Evolutionary conservation across 805 yeast species (phyloP).

Genomic region (Wickerhamiella slavikovae): DNA sequence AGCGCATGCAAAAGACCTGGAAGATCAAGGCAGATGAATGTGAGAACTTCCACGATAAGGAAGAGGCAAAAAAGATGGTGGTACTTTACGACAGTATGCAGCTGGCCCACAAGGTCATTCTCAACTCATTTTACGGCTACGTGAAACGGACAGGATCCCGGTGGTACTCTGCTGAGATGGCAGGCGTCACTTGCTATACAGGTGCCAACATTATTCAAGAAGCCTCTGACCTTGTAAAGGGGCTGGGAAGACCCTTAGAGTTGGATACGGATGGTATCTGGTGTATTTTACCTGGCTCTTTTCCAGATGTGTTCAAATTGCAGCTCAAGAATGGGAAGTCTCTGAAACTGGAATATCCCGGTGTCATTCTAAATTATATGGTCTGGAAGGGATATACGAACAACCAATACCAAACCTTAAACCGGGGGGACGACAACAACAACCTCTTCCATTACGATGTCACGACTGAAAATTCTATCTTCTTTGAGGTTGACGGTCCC

Average conservation of each 20-base stretch:
- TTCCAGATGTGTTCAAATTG: conserved; percentile 47
- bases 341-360: conserved; percentile 68
- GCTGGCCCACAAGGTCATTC: conserved; percentile 88
- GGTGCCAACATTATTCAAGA: conserved; percentile 97
- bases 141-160: conserved; percentile 98
- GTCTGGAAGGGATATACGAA: conserved; percentile 86
- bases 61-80: conserved; percentile 87
- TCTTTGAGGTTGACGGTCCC: conserved; percentile 97
- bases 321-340: conserved; percentile 33
- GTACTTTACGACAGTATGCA: conserved; percentile 88
- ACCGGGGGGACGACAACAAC: conserved; percentile 47
- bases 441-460: conserved; percentile 45
- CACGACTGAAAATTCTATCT: conserved; percentile 77
- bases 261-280: conserved; percentile 98
- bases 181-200: conserved; percentile 94
- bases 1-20: conserved; percentile 86
- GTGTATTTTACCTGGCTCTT: conserved; percentile 88
- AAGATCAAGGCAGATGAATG: conserved; percentile 46
- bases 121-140: conserved; percentile 92
- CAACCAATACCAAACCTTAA: conserved; percentile 77
- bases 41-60: conserved; percentile 27
- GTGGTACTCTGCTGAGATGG: conserved; percentile 99
- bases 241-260: conserved; percentile 88
- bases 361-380: conserved; percentile 84
- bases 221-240: conserved; percentile 81